Base-by-base conservation (phyloP, 1,139 yeast genomes). In the Geotrichum cucujoidarum region DNA sequence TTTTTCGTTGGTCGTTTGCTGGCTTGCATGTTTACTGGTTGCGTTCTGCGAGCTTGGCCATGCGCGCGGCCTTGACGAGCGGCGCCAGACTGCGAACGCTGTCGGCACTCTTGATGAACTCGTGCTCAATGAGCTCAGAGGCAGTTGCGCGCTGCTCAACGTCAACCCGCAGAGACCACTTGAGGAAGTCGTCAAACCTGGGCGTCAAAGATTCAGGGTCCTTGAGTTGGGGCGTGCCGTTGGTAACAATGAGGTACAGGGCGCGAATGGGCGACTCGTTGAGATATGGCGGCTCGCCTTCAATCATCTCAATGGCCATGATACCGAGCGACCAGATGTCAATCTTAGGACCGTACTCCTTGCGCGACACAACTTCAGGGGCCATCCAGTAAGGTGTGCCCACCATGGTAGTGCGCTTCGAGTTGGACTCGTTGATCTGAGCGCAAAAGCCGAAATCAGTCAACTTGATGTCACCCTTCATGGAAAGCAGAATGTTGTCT, bases 371-470 rank as follows among this genome's bases (percentile, higher is more conserved):
- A 50, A 92, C 96, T 67, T 92, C 98, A 1, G 98, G 98, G 0
- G 98, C 98, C 98, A 92, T 92, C 98, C 98, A 92, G 65, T 92
- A 92, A 3, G 98, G 98, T 0, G 98, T 92, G 14, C 98, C 98
- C 20, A 90, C 98, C 95, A 92, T 87, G 2, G 98, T 92, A 6
- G 95, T 89, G 66, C 98, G 79, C 68, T 90, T 90, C 54, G 84
- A 70, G 52, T 86, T 83, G 45, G 78, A 73, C 61, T 90, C 97
- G 57, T 85, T 90, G 58, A 92, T 85, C 66, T 90, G 97, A 0
- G 98, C 98, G 72, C 98, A 92, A 70, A 90, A 85, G 1, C 95
- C 95, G 54, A 72, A 72, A 55, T 72, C 75, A 2, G 75, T 92
- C 67, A 92, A 75, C 69, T 92, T 92, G 64, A 92, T 89, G 55